A percentile compares a stretch with the other conserved stretches of the same genome.
phyloP scores from a whole-genome alignment of 2,329 filamentous ascomycete species.

The Cryoendolithus antarcticus region DNA sequence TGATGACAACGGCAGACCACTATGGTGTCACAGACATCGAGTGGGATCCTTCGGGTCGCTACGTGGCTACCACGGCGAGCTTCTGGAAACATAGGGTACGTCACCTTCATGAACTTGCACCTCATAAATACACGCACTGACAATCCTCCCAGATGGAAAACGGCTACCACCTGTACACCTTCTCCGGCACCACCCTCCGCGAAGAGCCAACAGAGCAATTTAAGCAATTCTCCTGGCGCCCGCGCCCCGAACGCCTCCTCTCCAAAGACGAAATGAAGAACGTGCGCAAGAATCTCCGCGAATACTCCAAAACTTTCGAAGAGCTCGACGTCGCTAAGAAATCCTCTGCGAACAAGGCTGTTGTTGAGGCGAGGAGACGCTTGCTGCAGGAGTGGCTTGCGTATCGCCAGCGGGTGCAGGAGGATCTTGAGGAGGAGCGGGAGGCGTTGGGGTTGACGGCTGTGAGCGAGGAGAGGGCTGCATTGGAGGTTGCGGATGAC shows the following conservation, averaged over 20 bases:
- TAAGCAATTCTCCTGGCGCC: conserved; percentile 94
- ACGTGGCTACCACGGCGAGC: conserved; percentile 84
- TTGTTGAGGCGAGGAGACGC: conserved; percentile 74
- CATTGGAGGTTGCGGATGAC: conserved; percentile 40
- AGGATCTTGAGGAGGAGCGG: conserved; percentile 61
- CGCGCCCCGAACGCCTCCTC: conserved; percentile 79
- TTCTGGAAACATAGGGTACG: conserved; percentile 92
- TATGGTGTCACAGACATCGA: conserved; percentile 97
- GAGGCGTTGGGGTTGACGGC: conserved; percentile 53
- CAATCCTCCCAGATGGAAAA: conserved; percentile 72
- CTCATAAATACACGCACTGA: conserved; percentile 5
- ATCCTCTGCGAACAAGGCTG: conserved; percentile 83
- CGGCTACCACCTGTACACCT: conserved; percentile 96
- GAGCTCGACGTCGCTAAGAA: conserved; percentile 89
- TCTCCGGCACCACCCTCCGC: conserved; percentile 75
- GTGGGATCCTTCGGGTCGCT: conserved; percentile 94
- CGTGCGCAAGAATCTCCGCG: conserved; percentile 94
- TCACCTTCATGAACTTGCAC: conserved; percentile 9
- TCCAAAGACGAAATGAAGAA: conserved; percentile 95
- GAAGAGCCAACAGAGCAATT: conserved; percentile 94
- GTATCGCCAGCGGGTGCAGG: conserved; percentile 65
- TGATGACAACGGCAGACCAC: conserved; percentile 89
- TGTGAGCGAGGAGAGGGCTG: conserved; percentile 50
- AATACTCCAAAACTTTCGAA: conserved; percentile 91
- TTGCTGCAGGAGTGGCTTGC: conserved; percentile 79